Conservation (phyloP, 2,329 filamentous ascomycete genomes). For the Arthrobotrys sphaeroides region DNA sequence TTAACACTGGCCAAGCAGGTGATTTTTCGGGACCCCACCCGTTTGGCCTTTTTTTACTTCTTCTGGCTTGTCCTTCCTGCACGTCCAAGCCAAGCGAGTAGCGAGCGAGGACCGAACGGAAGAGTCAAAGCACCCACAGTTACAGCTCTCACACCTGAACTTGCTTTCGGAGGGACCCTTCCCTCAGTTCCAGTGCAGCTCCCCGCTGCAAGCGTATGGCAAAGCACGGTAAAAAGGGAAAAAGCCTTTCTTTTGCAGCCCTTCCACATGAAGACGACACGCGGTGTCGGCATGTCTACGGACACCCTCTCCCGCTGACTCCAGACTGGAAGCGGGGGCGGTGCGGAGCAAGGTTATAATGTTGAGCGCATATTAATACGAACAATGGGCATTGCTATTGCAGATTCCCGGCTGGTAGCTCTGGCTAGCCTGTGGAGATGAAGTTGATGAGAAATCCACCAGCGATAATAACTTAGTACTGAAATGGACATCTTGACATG, state of each 20-base stretch:
- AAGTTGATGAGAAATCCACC: slow-evolving; percentile 12
- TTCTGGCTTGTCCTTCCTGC: slow-evolving; percentile 29
- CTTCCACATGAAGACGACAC: slow-evolving; percentile 17
- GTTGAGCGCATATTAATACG: slow-evolving; percentile 20
- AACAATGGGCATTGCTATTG: slow-evolving; percentile 19
- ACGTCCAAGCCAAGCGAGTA: slow-evolving; percentile 49
- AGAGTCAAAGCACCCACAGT: slow-evolving; percentile 41
- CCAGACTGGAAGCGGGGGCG: slow-evolving; percentile 12
- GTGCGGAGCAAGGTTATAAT: slow-evolving; percentile 18
- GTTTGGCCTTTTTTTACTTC: slow-evolving; percentile 42
- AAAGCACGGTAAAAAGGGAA: slow-evolving; percentile 20
- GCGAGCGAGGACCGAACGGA: slow-evolving; percentile 37
- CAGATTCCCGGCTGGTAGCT: background rate
- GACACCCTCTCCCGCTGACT: slow-evolving; percentile 3
- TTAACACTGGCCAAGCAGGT: slow-evolving; percentile 27
- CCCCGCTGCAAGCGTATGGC: slow-evolving; percentile 4
- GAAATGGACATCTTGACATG: slow-evolving; percentile 13
- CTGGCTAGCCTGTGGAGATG: slow-evolving; percentile 17
- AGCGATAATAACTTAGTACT: background rate
- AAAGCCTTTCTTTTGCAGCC: slow-evolving; percentile 4
- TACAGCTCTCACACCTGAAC: background rate
- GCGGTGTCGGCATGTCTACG: slow-evolving; percentile 20
- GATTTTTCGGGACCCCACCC: slow-evolving; percentile 52
- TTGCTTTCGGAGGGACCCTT: slow-evolving; percentile 8
- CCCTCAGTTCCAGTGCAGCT: slow-evolving; percentile 14